Evolutionary conservation across 1,284 basidiomycete genomes (phyloP), one percentile per base, ranked within the genome.

Genomic region (Pseudozyma thailandica): DNA sequence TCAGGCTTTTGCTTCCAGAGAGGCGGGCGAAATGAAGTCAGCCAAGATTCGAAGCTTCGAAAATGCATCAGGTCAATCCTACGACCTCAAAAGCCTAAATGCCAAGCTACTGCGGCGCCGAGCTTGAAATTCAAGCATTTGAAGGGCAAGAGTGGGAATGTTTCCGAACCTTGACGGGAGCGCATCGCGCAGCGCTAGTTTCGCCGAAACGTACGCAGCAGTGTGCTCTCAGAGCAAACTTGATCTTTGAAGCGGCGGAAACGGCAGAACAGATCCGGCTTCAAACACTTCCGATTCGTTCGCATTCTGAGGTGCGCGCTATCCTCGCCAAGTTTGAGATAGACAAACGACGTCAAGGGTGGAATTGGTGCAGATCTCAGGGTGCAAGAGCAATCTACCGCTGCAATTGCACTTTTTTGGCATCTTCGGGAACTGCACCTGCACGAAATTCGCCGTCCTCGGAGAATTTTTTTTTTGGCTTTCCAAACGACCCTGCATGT

Each of bases 401-500:
- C n/a, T n/a, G n/a, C n/a, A n/a, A n/a, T n/a, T n/a, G n/a, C n/a
- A n/a, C n/a, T n/a, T n/a, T n/a, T n/a, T n/a, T n/a, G n/a, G n/a
- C n/a, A n/a, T 31, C 30, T 31, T 31, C 30, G 7, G 30, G 7
- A 31, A 16, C 33, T 35, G 39, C 21, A 43, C 44, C 50, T 28
- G 37, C 43, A 47, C 44, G 50, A 52, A 60, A 60, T 53, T 49
- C 57, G 15, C 57, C 57, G 57, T 18, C 18, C 9, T 37, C 57
- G 57, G 57, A 31, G 50, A 53, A 53, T 60, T 44, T 44, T 44
- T 27, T 43, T 28, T 16, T n/a, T n/a, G n/a, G n/a, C n/a, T n/a
- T 15, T n/a, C 30, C 48, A 42, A 39, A 35, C 50, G 56, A 47
- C 47, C 33, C 33, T 35, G 33, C 33, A 35, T 35, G 33, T 28